Conservation (phyloP, 2,329 filamentous ascomycete genomes). For the Metarhizium robertsii region DNA sequence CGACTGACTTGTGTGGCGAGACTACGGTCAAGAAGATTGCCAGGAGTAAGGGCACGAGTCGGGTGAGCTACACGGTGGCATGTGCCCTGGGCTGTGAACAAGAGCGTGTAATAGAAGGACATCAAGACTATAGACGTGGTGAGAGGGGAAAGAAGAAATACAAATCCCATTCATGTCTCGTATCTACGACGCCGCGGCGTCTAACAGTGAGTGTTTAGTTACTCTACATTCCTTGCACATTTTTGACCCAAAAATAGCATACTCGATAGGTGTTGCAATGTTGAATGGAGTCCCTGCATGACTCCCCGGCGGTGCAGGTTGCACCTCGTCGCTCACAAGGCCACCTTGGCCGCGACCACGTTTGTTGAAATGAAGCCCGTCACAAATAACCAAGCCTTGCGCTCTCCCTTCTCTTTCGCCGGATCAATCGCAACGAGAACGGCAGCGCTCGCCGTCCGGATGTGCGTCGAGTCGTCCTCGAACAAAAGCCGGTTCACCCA, state of each 20-base stretch:
- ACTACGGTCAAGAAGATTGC: slow-evolving; percentile 59
- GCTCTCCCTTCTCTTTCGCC: slow-evolving; percentile 27
- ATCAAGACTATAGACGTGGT: too few relatives aligned
- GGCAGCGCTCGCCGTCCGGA: slow-evolving; percentile 41
- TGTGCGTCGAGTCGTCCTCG: slow-evolving; percentile 42
- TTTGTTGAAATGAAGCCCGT: slow-evolving; percentile 43
- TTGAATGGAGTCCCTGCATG: neutral
- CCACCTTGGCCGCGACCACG: slow-evolving; percentile 42
- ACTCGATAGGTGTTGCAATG: too few relatives aligned
- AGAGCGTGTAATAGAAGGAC: too few relatives aligned
- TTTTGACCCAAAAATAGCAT: too few relatives aligned
- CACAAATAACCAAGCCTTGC: slow-evolving; percentile 47
- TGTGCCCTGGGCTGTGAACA: neutral
- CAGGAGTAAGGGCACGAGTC: slow-evolving; percentile 52
- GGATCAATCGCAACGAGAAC: slow-evolving; percentile 45
- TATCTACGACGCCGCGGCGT: too few relatives aligned
- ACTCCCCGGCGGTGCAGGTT: neutral
- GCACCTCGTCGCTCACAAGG: slow-evolving; percentile 23
- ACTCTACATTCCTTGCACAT: too few relatives aligned
- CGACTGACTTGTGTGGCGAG: slow-evolving; percentile 47
- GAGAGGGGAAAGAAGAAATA: too few relatives aligned
- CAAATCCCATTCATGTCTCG: too few relatives aligned
- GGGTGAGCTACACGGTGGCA: slow-evolving; percentile 37
- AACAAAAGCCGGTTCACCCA: slow-evolving; percentile 44
- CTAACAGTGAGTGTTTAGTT: too few relatives aligned